Conservation (phyloP, 352 stramenopile genomes). For the Globisporangium heterothallicum region DNA sequence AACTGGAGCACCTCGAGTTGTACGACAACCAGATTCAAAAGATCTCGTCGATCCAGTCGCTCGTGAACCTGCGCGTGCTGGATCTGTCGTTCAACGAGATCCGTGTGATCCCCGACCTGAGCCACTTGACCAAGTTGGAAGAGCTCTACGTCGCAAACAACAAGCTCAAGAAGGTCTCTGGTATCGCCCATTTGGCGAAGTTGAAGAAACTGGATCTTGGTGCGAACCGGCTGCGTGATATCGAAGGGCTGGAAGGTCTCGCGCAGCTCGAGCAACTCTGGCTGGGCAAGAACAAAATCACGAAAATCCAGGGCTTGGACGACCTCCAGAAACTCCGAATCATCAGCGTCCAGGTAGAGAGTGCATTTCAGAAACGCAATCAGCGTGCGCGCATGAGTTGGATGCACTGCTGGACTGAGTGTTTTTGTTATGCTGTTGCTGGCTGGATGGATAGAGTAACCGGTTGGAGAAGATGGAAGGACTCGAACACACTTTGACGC, state of each 20-base stretch:
- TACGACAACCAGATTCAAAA: constrained; percentile 97
- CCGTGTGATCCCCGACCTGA: constrained; percentile 81
- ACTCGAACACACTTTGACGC: constrained; percentile 71
- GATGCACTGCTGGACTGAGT: not conserved
- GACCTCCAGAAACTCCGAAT: constrained; percentile 87
- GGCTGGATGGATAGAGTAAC: constrained; percentile 88
- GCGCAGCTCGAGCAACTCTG: constrained; percentile 93
- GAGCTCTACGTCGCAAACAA: constrained; percentile 96
- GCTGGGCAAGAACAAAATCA: constrained; percentile 98
- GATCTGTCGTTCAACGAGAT: constrained; percentile 98
- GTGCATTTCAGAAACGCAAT: too few species aligned
- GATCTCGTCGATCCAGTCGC: constrained; percentile 56
- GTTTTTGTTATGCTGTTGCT: not conserved
- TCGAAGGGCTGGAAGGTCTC: constrained; percentile 90
- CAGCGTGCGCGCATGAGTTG: constrained; percentile 13
- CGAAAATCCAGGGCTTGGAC: constrained; percentile 84
- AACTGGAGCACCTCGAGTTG: constrained; percentile 92
- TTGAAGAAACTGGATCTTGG: constrained; percentile 96
- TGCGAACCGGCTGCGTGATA: constrained; percentile 92
- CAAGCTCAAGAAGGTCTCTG: constrained; percentile 95
- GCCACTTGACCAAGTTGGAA: constrained; percentile 78
- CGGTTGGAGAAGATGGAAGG: constrained; percentile 91
- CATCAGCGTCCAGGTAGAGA: constrained; percentile 67
- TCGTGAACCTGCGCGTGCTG: constrained; percentile 76
- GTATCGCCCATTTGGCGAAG: constrained; percentile 75